phyloP scores from a whole-genome alignment of 2,329 filamentous ascomycete species.

The Trichoderma sp. region DNA sequence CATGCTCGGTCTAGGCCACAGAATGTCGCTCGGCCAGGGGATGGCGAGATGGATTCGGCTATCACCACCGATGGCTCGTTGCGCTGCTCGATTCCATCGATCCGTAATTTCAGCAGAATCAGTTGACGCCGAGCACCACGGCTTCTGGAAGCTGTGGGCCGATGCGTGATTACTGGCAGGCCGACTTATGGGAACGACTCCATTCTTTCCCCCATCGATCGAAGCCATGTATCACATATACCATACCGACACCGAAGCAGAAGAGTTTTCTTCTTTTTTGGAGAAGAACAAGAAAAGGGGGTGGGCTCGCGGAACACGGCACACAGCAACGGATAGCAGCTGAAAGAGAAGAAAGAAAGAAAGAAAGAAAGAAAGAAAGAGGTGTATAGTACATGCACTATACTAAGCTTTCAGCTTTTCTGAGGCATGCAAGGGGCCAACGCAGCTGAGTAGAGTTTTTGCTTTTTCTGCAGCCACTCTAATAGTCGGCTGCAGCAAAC shows the following conservation, averaged over 20 bases:
- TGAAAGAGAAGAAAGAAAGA: not conserved
- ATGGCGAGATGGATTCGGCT: slow-evolving; percentile 14
- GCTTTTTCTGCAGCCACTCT: slow-evolving; percentile 15
- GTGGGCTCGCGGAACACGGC: not conserved
- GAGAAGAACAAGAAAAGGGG: not conserved
- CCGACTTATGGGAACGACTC: not conserved
- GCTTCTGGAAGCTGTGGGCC: slow-evolving; percentile 20
- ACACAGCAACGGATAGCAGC: not conserved
- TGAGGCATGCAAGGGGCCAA: slow-evolving; percentile 12
- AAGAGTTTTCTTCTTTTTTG: not conserved
- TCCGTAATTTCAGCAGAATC: slow-evolving; percentile 24
- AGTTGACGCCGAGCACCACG: not conserved
- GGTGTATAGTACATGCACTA: not conserved
- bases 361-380: not conserved
- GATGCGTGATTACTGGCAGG: not conserved
- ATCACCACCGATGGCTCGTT: slow-evolving; percentile 21
- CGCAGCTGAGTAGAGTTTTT: slow-evolving; percentile 6
- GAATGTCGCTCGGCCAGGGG: not conserved
- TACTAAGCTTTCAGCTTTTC: not conserved
- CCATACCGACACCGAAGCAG: not conserved
- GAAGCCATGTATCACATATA: not conserved
- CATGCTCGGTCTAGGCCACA: slow-evolving; percentile 16
- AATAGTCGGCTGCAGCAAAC: slow-evolving; percentile 17
- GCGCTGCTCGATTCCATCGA: slow-evolving; percentile 15
- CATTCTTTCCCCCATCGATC: not conserved